Conservation (phyloP, 169 alveolate genomes). For the Pseudocohnilembus persalinus region DNA sequence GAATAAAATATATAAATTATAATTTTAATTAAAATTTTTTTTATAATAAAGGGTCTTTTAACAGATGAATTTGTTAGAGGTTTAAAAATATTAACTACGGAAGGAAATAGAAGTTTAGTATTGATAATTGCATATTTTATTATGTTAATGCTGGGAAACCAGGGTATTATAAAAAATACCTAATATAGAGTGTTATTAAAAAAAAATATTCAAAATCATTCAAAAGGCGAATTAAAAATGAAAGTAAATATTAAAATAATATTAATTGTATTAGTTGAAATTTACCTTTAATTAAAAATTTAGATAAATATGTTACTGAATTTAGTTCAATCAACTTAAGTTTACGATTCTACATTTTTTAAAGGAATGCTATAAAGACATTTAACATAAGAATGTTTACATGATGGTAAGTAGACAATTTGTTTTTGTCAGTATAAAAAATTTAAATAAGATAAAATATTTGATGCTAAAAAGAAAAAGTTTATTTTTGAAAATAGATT, state of each 20-base stretch:
- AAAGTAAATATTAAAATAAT: neutral
- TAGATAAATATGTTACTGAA: neutral
- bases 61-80: neutral
- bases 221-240: neutral
- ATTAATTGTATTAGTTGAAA: no score
- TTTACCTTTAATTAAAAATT: neutral
- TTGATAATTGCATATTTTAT: neutral
- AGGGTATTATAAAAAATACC: neutral
- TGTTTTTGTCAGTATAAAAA: neutral
- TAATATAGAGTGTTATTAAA: neutral
- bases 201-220: neutral
- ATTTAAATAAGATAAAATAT: slow-evolving; percentile 25
- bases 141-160: neutral
- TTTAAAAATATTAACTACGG: neutral
- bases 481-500: slow-evolving; percentile 19
- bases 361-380: neutral
- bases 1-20: neutral
- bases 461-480: slow-evolving; percentile 38
- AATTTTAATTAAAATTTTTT: no score
- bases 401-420: neutral
- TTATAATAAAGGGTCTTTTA: neutral
- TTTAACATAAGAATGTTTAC: neutral
- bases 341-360: neutral
- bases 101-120: neutral
- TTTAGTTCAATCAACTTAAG: neutral